Evolutionary conservation across 257 asterid genomes (phyloP), one percentile per base, ranked within the genome.

Genomic region (Plantago major): DNA sequence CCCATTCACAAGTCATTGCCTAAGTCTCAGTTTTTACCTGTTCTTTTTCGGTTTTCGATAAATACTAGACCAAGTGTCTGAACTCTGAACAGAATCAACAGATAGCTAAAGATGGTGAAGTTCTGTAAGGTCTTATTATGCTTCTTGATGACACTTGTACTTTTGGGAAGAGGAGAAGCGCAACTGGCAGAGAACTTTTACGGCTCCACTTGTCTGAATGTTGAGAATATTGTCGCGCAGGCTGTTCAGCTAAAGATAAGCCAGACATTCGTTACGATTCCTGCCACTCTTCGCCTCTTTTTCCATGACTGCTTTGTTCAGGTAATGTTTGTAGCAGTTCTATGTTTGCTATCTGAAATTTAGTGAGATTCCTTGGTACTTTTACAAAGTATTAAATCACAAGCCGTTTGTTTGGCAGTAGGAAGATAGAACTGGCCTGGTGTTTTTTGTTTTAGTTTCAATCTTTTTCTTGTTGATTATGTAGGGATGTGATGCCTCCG

Each of bases 401-500:
- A 5, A 16, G n/a, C 15, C 18, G 44, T 10, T 42, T 5, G 33
- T 11, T 11, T 44, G 50, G 10, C 5, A 56, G 33, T 16, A 17
- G 7, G 0, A 16, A 11, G 42, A 22, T 15, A n/a, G 8, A 59
- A 17, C 53, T 18, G 28, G 37, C 15, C 53, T 18, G 28, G 37
- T 51, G 38, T 9, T 13, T 43, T 19, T 30, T 30, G 4, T 15
- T 14, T 38, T n/a, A 6, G n/a, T 6, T 37, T 47, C 42, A 12
- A 12, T 33, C 14, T 58, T 60, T 37, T 22, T 22, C 26, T 22
- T 22, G 1, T 11, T 18, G 26, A 37, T 16, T 52, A 3, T 55
- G 51, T 42, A 88, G 92, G 96, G 96, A 47, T 88, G 95, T 73
- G 96, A 88, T 55, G 95, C 74, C n/a, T 85, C 96, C 8, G 70